Conservation (phyloP, 805 yeast species). For the Starmerella stellata region DNA sequence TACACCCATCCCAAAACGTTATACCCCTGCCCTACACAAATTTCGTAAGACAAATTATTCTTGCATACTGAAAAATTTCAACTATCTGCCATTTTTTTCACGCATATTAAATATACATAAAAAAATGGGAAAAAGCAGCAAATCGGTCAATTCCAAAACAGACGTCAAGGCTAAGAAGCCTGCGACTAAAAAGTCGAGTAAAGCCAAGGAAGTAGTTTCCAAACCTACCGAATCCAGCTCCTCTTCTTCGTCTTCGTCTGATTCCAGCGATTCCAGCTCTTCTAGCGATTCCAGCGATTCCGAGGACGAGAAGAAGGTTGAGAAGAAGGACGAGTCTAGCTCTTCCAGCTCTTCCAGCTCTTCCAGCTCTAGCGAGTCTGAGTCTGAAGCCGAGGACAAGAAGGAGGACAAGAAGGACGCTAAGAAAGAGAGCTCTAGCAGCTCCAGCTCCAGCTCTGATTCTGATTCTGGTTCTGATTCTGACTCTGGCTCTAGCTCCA, state of each 20-base stretch:
- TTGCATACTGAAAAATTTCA: too few species aligned
- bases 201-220: constrained; percentile 3
- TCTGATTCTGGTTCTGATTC: constrained; percentile 19
- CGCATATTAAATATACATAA: too few species aligned
- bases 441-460: constrained; percentile 17
- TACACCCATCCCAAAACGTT: too few species aligned
- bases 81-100: too few species aligned
- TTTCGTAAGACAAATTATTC: too few species aligned
- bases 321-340: constrained; percentile 21
- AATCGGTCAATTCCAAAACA: constrained; percentile 9
- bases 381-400: constrained; percentile 8
- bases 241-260: constrained; percentile 18
- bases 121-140: constrained; percentile 9
- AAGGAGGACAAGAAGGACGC: neutral
- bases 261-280: constrained; percentile 5
- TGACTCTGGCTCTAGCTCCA: constrained; percentile 8
- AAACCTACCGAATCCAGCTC: constrained; percentile 1
- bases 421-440: constrained; percentile 6
- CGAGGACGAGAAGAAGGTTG: constrained; percentile 17
- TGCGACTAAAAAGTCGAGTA: constrained; percentile 5
- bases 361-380: constrained; percentile 18
- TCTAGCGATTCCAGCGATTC: constrained; percentile 15
- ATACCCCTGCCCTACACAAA: too few species aligned
- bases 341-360: constrained; percentile 20
- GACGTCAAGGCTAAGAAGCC: constrained; percentile 2